Evolutionary conservation across 1,284 basidiomycete genomes (phyloP), one percentile per base, ranked within the genome.

Genomic region (Ustilago sp.): DNA sequence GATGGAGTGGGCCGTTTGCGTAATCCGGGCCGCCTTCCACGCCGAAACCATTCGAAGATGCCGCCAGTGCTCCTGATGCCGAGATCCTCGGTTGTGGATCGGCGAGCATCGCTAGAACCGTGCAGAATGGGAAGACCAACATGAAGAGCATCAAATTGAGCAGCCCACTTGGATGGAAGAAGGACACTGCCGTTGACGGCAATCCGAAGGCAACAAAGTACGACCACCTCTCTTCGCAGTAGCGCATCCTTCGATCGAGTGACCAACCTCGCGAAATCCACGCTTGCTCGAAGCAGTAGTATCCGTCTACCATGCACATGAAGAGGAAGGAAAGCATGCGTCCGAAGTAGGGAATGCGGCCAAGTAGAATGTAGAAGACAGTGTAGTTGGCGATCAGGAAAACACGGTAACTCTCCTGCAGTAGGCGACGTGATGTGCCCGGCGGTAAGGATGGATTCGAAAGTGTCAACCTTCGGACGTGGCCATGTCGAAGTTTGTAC

Each of bases 101-200:
- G 13, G 82, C 78, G 15, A 84, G 78, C 72, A 83, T 77, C 3
- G 84, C 83, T 0, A 85, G 77, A 9, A 86, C 76, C 4, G 82
- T 77, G 68, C 83, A 86, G 53, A 84, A 73, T 15, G 83, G 83
- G 48, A 84, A 85, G 39, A 82, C 73, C 55, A 84, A 78, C 83
- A 84, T 84, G 64, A 86, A 86, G 17, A 86, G 78, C 78, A 84
- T 82, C 50, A 86, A 47, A 57, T 86, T 86, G 58, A 86, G 73
- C 53, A 86, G 62, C 8, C 81, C 81, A 36, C 77, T 80, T 6
- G 84, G 84, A 50, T 86, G 84, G 74, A 86, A 86, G 70, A 79
- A 86, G 19, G 80, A 82, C 19, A 86, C 72, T 36, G 76, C 68
- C 8, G 84, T 86, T 19, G 82, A 84, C 1, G 83, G 83, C 9